Evolutionary conservation across 345 rosid species (phyloP).

Genomic region (Eucalyptus dawsonii): DNA sequence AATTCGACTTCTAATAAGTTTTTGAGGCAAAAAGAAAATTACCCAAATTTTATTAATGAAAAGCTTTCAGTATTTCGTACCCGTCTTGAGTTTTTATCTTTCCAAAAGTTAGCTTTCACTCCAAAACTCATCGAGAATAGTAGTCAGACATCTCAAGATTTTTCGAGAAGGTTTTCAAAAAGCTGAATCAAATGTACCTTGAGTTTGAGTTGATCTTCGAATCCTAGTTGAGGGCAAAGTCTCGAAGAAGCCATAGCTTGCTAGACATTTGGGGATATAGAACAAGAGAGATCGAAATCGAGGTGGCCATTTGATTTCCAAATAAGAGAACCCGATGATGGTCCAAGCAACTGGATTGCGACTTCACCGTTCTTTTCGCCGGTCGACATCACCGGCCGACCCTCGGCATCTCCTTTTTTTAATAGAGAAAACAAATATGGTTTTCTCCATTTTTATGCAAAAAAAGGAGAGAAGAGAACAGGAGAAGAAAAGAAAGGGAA

Average conservation of each 20-base stretch:
- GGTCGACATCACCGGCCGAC: not conserved
- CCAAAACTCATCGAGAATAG: no score
- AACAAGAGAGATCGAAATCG: constrained; percentile 13
- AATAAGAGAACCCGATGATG: constrained; percentile 72
- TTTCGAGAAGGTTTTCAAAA: no score
- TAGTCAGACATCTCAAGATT: no score
- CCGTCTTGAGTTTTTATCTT: not conserved
- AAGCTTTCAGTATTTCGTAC: no score
- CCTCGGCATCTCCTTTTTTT: not conserved
- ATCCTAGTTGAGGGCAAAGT: constrained; percentile 54
- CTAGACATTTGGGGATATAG: constrained; percentile 45
- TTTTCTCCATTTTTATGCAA: not conserved
- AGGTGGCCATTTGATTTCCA: constrained; percentile 73
- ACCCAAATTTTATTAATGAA: no score
- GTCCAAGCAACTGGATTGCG: constrained; percentile 50
- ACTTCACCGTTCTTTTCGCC: constrained; percentile 24
- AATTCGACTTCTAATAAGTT: not conserved
- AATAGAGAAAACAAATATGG: not conserved
- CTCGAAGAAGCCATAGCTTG: constrained; percentile 44
- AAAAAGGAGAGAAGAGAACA: no score
- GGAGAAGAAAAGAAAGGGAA: not conserved
- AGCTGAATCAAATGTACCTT: not conserved
- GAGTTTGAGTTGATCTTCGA: not conserved
- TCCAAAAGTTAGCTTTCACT: not conserved
- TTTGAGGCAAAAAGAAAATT: not conserved